phyloP scores from a whole-genome alignment of 306 rosid genomes.

The Glycine soja region DNA sequence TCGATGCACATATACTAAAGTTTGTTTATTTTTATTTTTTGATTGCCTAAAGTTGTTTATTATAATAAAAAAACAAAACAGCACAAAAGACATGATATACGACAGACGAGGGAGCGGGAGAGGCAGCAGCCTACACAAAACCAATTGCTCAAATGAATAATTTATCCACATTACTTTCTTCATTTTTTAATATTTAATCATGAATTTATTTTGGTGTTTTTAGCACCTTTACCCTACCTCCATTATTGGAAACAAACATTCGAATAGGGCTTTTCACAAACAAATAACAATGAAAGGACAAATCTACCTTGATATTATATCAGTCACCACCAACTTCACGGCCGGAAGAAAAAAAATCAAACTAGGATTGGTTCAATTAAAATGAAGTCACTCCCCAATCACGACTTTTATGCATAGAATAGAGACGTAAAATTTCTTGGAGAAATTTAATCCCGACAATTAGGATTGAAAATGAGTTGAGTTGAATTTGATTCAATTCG shows the following conservation, averaged over 20 bases:
- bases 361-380: not conserved
- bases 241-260: slow-evolving; percentile 47
- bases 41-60: not conserved
- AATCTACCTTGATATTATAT: slow-evolving; percentile 7
- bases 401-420: not conserved
- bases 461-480: too few species aligned
- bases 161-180: not conserved
- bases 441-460: too few species aligned
- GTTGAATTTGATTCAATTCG: too few species aligned
- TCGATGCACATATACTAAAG: not conserved
- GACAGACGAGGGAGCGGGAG: not conserved
- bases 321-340: not conserved
- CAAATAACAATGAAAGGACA: slow-evolving; percentile 48
- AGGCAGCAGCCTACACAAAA: not conserved
- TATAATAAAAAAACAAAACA: not conserved
- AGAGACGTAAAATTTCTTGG: not conserved
- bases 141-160: slow-evolving; percentile 3
- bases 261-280: slow-evolving; percentile 42
- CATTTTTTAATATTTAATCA: not conserved
- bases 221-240: slow-evolving; percentile 27
- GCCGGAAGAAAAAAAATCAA: not conserved
- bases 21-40: not conserved
- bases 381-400: not conserved
- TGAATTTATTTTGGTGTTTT: not conserved
- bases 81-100: not conserved